Percentiles rank a stretch among this genome's conserved stretches.
These are phyloP conservation scores for Xerophyta viscosa DNA, from an alignment of 106 monocot genomes.

Conservation along the genomic window DNA sequence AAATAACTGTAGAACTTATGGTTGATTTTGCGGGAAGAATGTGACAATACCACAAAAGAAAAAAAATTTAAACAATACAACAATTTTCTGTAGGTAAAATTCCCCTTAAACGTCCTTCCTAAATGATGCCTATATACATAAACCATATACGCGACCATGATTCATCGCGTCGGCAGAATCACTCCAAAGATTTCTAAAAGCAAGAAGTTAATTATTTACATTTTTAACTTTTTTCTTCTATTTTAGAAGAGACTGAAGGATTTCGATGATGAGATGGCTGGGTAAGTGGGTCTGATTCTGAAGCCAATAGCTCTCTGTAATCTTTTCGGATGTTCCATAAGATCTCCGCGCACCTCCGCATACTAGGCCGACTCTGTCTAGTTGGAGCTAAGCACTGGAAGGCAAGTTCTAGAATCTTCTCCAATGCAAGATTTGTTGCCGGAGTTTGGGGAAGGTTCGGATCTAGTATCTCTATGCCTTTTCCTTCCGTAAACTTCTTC, in stretches of 20 bases:
- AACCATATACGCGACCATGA: too few relatives aligned
- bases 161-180: too few relatives aligned
- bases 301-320: slow-evolving; percentile 16
- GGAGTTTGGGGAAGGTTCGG: slow-evolving; percentile 15
- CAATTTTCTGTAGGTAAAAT: too few relatives aligned
- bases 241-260: not conserved
- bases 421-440: slow-evolving; percentile 22
- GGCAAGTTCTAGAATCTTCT: slow-evolving; percentile 22
- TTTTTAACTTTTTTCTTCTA: not conserved
- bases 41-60: too few relatives aligned
- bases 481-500: slow-evolving; percentile 18
- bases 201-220: too few relatives aligned
- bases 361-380: slow-evolving; percentile 17
- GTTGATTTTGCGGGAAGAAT: too few relatives aligned
- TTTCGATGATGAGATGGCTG: not conserved
- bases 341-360: slow-evolving; percentile 31
- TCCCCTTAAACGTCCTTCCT: too few relatives aligned
- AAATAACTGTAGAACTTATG: too few relatives aligned
- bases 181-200: too few relatives aligned
- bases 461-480: slow-evolving; percentile 11
- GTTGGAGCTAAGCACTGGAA: slow-evolving; percentile 24
- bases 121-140: too few relatives aligned
- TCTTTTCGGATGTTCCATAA: slow-evolving; percentile 39
- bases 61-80: too few relatives aligned
- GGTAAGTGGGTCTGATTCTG: slow-evolving; percentile 10